Percentiles rank a stretch among this genome's conserved stretches.
These are phyloP conservation scores for Xylariales sp. DNA, from an alignment of 2,329 filamentous ascomycete genomes.

Conservation along the genomic window DNA sequence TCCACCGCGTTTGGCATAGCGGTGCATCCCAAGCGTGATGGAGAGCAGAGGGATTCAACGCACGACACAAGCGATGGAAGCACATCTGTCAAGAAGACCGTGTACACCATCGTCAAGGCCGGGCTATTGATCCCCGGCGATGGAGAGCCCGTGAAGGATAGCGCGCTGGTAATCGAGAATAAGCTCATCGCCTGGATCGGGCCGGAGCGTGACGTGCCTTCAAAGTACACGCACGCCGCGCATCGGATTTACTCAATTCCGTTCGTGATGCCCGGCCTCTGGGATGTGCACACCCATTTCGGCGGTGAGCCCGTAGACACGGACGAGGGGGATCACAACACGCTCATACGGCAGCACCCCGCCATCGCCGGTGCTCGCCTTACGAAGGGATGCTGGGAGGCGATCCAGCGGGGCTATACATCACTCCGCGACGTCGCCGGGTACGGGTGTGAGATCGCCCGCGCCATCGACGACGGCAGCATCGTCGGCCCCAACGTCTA, in stretches of 20 bases:
- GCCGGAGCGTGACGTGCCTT: constrained; percentile 44
- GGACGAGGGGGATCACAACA: constrained; percentile 33
- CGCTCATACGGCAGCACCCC: constrained; percentile 48
- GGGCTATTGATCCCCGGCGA: constrained; percentile 54
- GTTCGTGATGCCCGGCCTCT: constrained; percentile 52
- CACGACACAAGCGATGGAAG: not conserved
- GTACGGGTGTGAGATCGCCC: constrained; percentile 50
- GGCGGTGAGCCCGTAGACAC: constrained; percentile 41
- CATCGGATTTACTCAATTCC: constrained; percentile 47
- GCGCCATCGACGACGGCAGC: constrained; percentile 49
- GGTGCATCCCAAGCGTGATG: constrained; percentile 41
- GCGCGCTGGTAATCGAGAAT: constrained; percentile 52
- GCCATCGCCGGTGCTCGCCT: constrained; percentile 50
- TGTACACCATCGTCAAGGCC: constrained; percentile 51
- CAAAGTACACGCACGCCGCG: constrained; percentile 46
- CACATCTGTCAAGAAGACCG: constrained; percentile 43
- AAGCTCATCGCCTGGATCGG: constrained; percentile 56
- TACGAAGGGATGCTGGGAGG: constrained; percentile 52
- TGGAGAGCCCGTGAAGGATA: constrained; percentile 50
- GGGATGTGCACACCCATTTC: constrained; percentile 53
- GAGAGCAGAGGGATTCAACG: constrained; percentile 13
- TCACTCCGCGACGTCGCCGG: constrained; percentile 52
- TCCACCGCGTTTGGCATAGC: constrained; percentile 49
- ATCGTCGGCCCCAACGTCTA: constrained; percentile 52
- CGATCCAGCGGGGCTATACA: constrained; percentile 54